Percentiles rank a stretch among this genome's conserved stretches.
phyloP scores from a whole-genome alignment of 73 alveolate species.

The Stentor coeruleus region DNA sequence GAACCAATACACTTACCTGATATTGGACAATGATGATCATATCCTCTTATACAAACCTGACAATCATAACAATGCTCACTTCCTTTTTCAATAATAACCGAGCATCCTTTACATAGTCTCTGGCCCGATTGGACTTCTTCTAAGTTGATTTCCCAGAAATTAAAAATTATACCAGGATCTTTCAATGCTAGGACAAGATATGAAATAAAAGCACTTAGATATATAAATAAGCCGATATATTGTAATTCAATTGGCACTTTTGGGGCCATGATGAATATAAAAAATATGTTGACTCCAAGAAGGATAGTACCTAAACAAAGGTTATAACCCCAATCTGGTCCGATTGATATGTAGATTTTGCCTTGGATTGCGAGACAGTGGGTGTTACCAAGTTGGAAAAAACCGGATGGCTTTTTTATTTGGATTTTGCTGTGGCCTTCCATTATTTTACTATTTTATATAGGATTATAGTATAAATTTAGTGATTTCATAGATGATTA shows the following conservation, averaged over 20 bases:
- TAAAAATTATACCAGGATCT: neutral
- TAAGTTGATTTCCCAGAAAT: neutral
- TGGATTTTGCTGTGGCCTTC: no score
- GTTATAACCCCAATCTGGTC: neutral
- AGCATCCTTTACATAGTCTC: neutral
- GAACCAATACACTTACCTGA: constrained; percentile 39
- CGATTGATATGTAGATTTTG: neutral
- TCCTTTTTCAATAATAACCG: neutral
- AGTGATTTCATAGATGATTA: no score
- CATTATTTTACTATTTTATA: no score
- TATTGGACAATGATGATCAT: constrained; percentile 47
- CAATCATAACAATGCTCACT: constrained; percentile 34
- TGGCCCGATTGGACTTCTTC: neutral
- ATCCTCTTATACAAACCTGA: constrained; percentile 31
- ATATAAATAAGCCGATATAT: neutral
- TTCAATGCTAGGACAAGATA: neutral
- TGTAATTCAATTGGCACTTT: neutral
- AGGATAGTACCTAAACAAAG: neutral
- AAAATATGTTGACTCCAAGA: neutral
- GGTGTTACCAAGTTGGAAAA: neutral
- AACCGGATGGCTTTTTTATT: no score
- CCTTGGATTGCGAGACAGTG: neutral
- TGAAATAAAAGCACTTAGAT: neutral
- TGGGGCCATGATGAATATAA: neutral
- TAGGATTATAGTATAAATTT: no score